These are phyloP conservation scores for Fusarium brevicatenulatum DNA, from an alignment of 2,329 filamentous ascomycete genomes.

Conservation along the genomic window DNA sequence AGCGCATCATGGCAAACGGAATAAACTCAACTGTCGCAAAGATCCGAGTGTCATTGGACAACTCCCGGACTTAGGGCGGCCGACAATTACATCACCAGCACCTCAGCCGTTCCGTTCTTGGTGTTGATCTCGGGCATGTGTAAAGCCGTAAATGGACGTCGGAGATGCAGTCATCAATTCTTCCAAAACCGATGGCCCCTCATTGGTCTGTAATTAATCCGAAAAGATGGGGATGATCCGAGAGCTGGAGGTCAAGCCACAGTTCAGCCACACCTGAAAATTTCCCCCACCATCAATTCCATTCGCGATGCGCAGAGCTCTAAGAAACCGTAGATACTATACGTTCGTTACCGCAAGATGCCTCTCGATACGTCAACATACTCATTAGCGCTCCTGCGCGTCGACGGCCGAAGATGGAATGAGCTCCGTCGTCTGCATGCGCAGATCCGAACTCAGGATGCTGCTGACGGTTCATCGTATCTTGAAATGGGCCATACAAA, in stretches of 20 bases:
- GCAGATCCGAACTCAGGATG: conserved; percentile 90
- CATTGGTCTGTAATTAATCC: conserved; percentile 32
- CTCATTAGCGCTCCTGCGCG: conserved; percentile 82
- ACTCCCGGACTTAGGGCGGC: conserved; percentile 12
- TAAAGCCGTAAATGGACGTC: conserved; percentile 23
- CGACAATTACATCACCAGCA: conserved; percentile 25
- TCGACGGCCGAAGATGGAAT: conserved; percentile 93
- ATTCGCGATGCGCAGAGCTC: conserved; percentile 13
- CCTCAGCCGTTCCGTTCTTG: background rate
- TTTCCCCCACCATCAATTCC: conserved; percentile 42
- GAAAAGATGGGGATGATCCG: conserved; percentile 21
- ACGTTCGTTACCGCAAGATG: conserved; percentile 62
- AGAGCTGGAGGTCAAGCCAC: conserved; percentile 21
- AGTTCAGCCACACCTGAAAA: conserved; percentile 39
- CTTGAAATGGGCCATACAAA: conserved; percentile 98
- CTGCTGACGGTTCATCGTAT: conserved; percentile 92
- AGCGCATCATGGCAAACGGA: background rate
- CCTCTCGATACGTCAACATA: conserved; percentile 96
- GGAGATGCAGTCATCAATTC: conserved; percentile 24
- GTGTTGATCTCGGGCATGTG: conserved; percentile 25
- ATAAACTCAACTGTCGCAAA: background rate
- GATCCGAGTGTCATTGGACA: conserved; percentile 3
- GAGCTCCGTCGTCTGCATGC: conserved; percentile 89
- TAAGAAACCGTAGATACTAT: background rate
- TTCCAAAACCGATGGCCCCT: conserved; percentile 36